These are phyloP conservation scores for Backusella sp. DNA, from an alignment of 192 early-diverging fungal genomes.

Conservation along the genomic window DNA sequence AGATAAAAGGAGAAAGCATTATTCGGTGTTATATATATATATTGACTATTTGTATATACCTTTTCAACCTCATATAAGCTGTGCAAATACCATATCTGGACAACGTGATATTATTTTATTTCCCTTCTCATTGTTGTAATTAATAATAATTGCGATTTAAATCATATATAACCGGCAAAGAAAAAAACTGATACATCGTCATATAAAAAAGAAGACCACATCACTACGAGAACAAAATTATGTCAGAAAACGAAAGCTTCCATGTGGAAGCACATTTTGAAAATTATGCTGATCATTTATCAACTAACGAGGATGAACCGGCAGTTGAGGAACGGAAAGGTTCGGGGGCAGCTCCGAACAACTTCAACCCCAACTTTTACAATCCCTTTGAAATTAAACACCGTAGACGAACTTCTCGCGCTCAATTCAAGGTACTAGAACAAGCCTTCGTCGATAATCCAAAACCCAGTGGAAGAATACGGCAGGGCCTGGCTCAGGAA, in stretches of 20 bases:
- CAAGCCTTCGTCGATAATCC: constrained; percentile 65
- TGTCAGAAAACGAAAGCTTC: constrained; percentile 4
- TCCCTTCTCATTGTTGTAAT: not conserved
- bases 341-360: constrained; percentile 14
- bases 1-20: not conserved
- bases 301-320: not conserved
- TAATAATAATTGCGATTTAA: not conserved
- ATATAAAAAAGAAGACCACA: not conserved
- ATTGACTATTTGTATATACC: not conserved
- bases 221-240: not conserved
- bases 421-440: constrained; percentile 70
- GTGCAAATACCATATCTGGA: not conserved
- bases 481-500: constrained; percentile 56
- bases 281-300: not conserved
- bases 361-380: constrained; percentile 70
- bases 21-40: not conserved
- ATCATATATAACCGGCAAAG: not conserved
- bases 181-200: not conserved
- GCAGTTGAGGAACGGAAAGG: not conserved
- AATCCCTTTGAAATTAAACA: constrained; percentile 80
- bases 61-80: not conserved
- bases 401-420: constrained; percentile 67
- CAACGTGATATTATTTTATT: not conserved
- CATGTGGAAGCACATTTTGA: not conserved
- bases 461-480: constrained; percentile 65